These are phyloP conservation scores for Arachis hypogaea DNA, from an alignment of 306 rosid species.

Conservation along the genomic window DNA sequence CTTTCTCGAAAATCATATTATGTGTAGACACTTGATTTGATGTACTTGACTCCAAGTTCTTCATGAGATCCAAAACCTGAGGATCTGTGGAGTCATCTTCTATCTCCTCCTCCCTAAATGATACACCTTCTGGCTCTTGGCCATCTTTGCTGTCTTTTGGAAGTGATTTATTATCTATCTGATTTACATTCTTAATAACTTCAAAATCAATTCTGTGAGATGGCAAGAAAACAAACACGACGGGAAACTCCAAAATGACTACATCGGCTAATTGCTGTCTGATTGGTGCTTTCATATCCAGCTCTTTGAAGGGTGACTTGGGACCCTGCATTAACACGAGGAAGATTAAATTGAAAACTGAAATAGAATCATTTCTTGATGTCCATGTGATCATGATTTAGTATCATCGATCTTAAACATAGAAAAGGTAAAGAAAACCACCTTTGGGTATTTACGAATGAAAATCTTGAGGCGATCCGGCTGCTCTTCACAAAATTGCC, in stretches of 20 bases:
- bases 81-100: constrained; percentile 57
- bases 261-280: constrained; percentile 66
- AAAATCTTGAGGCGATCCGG: constrained; percentile 71
- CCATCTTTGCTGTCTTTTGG: constrained; percentile 40
- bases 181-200: constrained; percentile 54
- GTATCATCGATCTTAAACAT: constrained; percentile 13
- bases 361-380: constrained; percentile 1
- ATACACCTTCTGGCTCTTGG: constrained; percentile 49
- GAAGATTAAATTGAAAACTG: constrained; percentile 23
- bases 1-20: constrained; percentile 39
- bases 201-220: constrained; percentile 66
- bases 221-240: constrained; percentile 70
- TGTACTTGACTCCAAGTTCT: constrained; percentile 49
- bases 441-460: constrained; percentile 74
- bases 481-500: constrained; percentile 58
- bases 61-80: constrained; percentile 60
- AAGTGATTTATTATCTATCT: constrained; percentile 43
- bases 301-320: constrained; percentile 66
- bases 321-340: constrained; percentile 58
- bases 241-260: constrained; percentile 82
- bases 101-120: constrained; percentile 80
- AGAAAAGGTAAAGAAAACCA: constrained; percentile 40
- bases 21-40: constrained; percentile 28
- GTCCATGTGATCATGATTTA: background rate
- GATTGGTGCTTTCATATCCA: constrained; percentile 70